Evolutionary conservation across 1,284 basidiomycete species (phyloP).

Genomic region (Rhodotorula sp.): DNA sequence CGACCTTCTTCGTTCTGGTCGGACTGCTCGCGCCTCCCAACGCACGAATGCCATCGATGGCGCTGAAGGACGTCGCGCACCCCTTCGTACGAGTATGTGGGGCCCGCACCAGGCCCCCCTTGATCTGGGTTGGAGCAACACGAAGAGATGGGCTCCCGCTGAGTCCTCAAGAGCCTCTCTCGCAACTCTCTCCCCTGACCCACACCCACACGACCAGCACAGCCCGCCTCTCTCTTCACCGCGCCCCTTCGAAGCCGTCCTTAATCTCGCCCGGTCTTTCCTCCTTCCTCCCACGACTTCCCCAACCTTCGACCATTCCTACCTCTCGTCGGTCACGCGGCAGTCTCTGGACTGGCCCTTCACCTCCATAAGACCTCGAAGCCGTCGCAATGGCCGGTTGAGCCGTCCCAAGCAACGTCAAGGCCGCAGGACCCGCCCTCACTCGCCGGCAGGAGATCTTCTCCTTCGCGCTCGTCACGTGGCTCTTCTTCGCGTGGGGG

Average conservation of each 20-base stretch:
- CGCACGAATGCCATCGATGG: too few species aligned
- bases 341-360: too few species aligned
- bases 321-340: not conserved
- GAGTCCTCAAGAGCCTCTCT: not conserved
- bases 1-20: too few species aligned
- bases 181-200: not conserved
- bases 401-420: conserved; percentile 5
- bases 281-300: not conserved
- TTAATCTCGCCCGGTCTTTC: not conserved
- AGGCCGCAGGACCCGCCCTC: conserved; percentile 15
- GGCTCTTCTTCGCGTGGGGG: conserved; percentile 17
- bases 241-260: not conserved
- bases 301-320: not conserved
- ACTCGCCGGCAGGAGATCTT: conserved; percentile 45
- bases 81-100: not conserved
- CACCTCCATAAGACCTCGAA: too few species aligned
- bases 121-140: not conserved
- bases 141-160: not conserved
- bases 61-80: not conserved
- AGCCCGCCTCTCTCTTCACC: not conserved
- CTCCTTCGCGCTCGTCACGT: conserved; percentile 53
- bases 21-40: too few species aligned
- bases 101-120: not conserved
- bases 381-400: conserved; percentile 31
- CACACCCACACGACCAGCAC: not conserved